Evolutionary conservation across 768 basidiomycete species (phyloP), one percentile per base, ranked within the genome.

Genomic region (Termitomyces sp.): DNA sequence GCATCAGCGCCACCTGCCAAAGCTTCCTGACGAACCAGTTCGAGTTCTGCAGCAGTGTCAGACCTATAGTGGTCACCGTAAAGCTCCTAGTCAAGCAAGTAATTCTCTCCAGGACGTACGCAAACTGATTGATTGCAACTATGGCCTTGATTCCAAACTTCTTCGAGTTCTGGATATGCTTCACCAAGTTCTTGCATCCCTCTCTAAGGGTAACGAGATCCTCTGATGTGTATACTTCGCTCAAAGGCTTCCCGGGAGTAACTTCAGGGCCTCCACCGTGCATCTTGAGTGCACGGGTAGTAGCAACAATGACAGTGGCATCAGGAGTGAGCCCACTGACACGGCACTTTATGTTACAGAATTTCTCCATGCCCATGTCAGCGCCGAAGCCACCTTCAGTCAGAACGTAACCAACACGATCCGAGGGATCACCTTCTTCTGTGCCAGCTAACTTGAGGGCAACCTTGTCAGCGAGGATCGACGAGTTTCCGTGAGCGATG

Each of bases 351-450:
- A 99, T 98, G 74, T 98, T 98, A 80, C 93, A 98, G 81, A 98
- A 99, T 73, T 99, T 97, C 75, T 94, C 93, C 92, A 95, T 92
- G 40, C 94, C 96, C 86, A 98, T 99, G 71, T 99, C 96, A 22
- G 96, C 95, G 56, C 96, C 96, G 73, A 98, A 99, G 45, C 96
- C 96, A 67, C 94, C 95, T 74, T 99, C 96, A 30, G 96, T 99
- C 63, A 99, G 84, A 58, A 98, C 96, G 66, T 97, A 99, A 41
- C 96, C 96, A 46, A 88, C 84, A 49, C 87, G 86, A 54, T 87
- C 86, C 5, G 87, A 62, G 1, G 84, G 75, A 66, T 98, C 95
- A 55, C 95, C 96, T 62, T 90, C 83, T 70, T 98, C 97, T 16
- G 89, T 90, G 58, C 96, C 96, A 18, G 94, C 96, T 26, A 99